Evolutionary conservation across 2,329 filamentous ascomycete species (phyloP).

Genomic region (Herpotrichia juniperi): DNA sequence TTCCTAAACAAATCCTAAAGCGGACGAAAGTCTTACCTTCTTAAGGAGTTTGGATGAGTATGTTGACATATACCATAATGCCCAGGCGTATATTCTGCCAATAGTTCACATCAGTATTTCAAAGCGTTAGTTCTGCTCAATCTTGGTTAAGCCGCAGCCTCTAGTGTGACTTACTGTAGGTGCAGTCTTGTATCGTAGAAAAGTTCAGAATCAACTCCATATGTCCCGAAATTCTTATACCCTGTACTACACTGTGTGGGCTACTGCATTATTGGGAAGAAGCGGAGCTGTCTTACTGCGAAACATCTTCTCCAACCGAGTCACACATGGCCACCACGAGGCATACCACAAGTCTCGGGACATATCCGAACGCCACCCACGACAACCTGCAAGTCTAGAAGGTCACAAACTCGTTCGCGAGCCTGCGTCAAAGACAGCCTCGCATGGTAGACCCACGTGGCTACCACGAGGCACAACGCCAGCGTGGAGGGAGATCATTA

Average conservation of each 20-base stretch:
- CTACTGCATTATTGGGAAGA: neutral
- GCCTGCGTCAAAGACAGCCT: neutral
- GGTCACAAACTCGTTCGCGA: neutral
- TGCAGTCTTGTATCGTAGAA: too few species aligned
- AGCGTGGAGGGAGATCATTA: neutral
- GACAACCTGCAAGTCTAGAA: slow-evolving; percentile 8
- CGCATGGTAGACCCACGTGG: neutral
- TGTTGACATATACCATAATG: too few species aligned
- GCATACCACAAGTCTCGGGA: neutral
- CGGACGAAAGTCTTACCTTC: too few species aligned
- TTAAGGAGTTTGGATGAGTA: too few species aligned
- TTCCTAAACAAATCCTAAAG: too few species aligned
- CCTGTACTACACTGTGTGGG: neutral
- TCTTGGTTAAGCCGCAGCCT: too few species aligned
- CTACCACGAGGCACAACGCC: neutral
- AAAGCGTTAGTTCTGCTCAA: too few species aligned
- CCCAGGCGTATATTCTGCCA: too few species aligned
- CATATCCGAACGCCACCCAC: slow-evolving; percentile 1
- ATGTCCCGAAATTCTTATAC: neutral
- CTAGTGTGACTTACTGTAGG: too few species aligned
- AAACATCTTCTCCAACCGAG: neutral
- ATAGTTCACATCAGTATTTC: too few species aligned
- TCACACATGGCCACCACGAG: neutral
- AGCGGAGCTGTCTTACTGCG: neutral
- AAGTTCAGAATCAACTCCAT: too few species aligned